A percentile compares a stretch with the other conserved stretches of the same genome.
phyloP scores from a whole-genome alignment of 2,329 filamentous ascomycete genomes.

The Huntiella abstrusa region DNA sequence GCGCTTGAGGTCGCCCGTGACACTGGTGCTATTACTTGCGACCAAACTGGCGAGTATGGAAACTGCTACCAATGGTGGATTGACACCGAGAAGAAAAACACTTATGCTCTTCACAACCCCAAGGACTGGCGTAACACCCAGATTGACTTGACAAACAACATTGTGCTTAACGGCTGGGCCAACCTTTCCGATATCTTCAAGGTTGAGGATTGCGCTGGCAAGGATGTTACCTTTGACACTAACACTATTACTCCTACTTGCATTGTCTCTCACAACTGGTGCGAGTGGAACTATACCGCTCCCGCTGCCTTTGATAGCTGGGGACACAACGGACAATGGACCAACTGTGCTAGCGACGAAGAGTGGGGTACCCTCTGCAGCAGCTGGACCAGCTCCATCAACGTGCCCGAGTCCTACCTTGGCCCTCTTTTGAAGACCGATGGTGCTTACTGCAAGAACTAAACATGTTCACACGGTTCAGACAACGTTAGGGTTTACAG shows the following conservation, averaged over 20 bases:
- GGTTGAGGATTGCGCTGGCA: conserved; percentile 14
- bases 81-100: conserved; percentile 13
- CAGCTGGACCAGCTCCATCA: conserved; percentile 12
- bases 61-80: conserved; percentile 13
- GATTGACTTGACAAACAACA: conserved; percentile 13
- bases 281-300: conserved; percentile 14
- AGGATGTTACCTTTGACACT: conserved; percentile 13
- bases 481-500: background rate
- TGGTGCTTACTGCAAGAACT: conserved; percentile 9
- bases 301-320: background rate
- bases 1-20: conserved; percentile 13
- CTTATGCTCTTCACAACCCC: conserved; percentile 15
- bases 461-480: background rate
- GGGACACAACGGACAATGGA: conserved; percentile 12
- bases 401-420: conserved; percentile 15
- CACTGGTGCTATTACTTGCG: conserved; percentile 10
- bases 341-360: conserved; percentile 14
- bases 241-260: conserved; percentile 13
- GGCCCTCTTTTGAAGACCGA: conserved; percentile 13
- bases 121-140: conserved; percentile 14
- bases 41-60: conserved; percentile 10
- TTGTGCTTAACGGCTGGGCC: conserved; percentile 15
- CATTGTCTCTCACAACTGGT: conserved; percentile 14
- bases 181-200: conserved; percentile 15
- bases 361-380: conserved; percentile 13